phyloP scores from a whole-genome alignment of 108 stramenopile genomes.

The Pseudonitzschia delicatissima region DNA sequence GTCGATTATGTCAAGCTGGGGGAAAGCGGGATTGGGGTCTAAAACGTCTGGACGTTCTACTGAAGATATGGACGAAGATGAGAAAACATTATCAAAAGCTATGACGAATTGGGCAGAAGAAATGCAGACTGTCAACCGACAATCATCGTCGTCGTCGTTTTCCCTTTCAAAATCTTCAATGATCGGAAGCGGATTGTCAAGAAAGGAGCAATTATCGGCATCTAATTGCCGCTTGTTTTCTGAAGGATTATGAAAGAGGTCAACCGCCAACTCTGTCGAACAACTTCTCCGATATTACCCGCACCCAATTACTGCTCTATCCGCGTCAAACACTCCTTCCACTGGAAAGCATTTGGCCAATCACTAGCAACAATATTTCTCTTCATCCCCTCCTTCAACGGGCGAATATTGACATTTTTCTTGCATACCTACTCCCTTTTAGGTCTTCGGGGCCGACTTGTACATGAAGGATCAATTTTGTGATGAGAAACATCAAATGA shows the following conservation, averaged over 20 bases:
- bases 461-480: constrained; percentile 12
- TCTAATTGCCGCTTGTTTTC: constrained; percentile 32
- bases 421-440: constrained; percentile 9
- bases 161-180: not conserved
- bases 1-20: no score
- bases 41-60: no score
- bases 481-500: not conserved
- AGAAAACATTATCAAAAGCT: no score
- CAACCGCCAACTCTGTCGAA: constrained; percentile 29
- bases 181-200: not conserved
- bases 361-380: constrained; percentile 28
- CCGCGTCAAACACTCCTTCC: constrained; percentile 13
- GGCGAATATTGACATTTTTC: constrained; percentile 7
- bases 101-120: no score
- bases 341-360: constrained; percentile 8
- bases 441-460: constrained; percentile 17
- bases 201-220: constrained; percentile 6
- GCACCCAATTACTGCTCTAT: constrained; percentile 22
- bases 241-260: constrained; percentile 36
- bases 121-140: no score
- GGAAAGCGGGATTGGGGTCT: no score
- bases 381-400: constrained; percentile 17
- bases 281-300: constrained; percentile 18
- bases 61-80: no score
- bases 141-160: not conserved